Percentiles rank a stretch among this genome's conserved stretches.
Evolutionary conservation across 306 rosid species (phyloP).

Genomic region (Crataegus laevigata): DNA sequence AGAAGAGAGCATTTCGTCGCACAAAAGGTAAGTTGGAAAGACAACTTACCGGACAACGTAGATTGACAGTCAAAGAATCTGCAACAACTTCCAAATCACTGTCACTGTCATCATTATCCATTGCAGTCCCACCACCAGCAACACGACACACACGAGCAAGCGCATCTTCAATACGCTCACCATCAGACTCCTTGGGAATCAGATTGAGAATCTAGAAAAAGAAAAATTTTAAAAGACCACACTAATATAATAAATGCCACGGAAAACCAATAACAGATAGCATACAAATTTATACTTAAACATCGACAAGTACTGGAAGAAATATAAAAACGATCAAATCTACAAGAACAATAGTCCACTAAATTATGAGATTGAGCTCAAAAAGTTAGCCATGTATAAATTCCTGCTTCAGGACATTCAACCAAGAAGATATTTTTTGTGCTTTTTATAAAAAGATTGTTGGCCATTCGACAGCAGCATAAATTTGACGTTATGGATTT

Average conservation of each 20-base stretch:
- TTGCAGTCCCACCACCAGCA: slow-evolving; percentile 72
- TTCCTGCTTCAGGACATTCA: background rate
- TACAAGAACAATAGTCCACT: background rate
- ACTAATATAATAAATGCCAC: slow-evolving; percentile 2
- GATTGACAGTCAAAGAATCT: slow-evolving; percentile 69
- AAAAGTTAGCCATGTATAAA: background rate
- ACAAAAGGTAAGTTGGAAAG: no score
- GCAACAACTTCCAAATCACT: slow-evolving; percentile 98
- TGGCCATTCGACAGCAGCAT: background rate
- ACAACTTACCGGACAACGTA: slow-evolving; percentile 89
- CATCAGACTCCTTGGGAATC: slow-evolving; percentile 81
- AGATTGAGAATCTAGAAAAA: slow-evolving; percentile 48
- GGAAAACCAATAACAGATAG: background rate
- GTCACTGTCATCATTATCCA: slow-evolving; percentile 77
- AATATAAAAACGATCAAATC: background rate
- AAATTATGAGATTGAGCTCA: background rate
- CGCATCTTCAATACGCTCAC: slow-evolving; percentile 85
- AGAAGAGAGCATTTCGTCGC: no score
- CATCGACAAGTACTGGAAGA: background rate
- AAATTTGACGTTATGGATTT: background rate
- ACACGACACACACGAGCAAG: slow-evolving; percentile 88
- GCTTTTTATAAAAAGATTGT: background rate
- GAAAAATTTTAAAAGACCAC: background rate
- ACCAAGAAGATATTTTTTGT: background rate
- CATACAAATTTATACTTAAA: background rate